Evolutionary conservation across 352 stramenopile species (phyloP).

Genomic region (Globisporangium megalacanthum): DNA sequence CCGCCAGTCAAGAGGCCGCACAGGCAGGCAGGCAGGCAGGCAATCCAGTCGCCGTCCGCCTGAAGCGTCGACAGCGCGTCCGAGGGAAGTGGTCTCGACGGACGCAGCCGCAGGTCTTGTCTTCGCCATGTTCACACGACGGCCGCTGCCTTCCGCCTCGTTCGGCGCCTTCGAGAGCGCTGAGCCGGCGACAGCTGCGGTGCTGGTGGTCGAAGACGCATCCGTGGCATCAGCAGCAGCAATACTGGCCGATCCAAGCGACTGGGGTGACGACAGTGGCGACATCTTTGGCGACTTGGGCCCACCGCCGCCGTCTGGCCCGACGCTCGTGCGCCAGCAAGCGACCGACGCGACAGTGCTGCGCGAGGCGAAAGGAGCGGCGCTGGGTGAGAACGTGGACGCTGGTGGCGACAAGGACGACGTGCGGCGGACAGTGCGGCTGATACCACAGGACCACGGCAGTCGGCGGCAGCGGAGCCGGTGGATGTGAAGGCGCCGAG

Average conservation of each 20-base stretch:
- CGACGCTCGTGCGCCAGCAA: constrained; percentile 30
- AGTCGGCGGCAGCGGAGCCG: neutral
- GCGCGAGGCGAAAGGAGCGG: constrained; percentile 7
- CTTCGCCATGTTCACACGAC: no score
- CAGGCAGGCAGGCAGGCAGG: neutral
- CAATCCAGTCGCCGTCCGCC: neutral
- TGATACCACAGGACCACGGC: constrained; percentile 5
- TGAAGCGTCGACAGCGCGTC: neutral
- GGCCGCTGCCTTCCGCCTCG: no score
- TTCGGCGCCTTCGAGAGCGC: no score
- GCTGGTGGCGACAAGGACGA: neutral
- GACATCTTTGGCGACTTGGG: constrained; percentile 16
- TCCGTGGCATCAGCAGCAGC: no score
- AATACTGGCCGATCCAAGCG: no score
- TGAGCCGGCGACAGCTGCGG: no score
- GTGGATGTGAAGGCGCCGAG: neutral
- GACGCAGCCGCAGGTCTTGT: neutral
- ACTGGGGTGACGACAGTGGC: neutral
- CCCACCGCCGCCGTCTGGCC: constrained; percentile 22
- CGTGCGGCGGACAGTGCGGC: constrained; percentile 2
- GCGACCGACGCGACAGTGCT: constrained; percentile 26
- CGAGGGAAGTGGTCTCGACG: constrained; percentile 1
- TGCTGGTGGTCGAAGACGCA: no score
- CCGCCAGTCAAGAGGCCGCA: no score
- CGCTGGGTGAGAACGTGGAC: constrained; percentile 8